Base-by-base conservation (phyloP, 192 early-diverging fungal genomes). In the Backusella tarrabulga region DNA sequence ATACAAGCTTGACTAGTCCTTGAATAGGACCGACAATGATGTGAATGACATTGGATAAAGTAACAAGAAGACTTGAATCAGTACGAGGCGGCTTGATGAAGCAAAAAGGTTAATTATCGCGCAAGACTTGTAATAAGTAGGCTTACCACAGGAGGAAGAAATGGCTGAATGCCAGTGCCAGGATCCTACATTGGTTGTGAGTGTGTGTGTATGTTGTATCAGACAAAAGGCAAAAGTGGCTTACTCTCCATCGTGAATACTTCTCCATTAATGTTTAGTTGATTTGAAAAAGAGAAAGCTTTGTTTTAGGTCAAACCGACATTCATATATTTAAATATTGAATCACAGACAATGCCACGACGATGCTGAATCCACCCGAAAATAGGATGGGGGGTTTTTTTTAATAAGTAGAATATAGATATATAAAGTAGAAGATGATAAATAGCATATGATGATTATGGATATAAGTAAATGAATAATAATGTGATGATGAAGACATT, bases 111-210 rank as follows among this genome's bases (percentile, higher is more conserved):
- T 50, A 50, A 5, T 6, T 6, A 50, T 4, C 1, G 17, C 46
- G 15, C 14, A 21, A 19, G 14, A 77, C 21, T 0, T 40, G 38
- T 11, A 11, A 38, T 7, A 40, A 15, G 41, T 3, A 6, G 4
- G 40, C 67, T 76, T 91, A 91, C 91, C 76, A 92, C 85, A 4
- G 91, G 92, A 76, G 91, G 91, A 60, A 95, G 80, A 82, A 96
- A 96, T 8, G 95, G 95, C 75, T 96, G 95, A 60, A 96, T 94
- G n/a, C 95, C 95, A 6, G 94, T 96, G 40, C 94, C 92, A 60
- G 89, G 78, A 76, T 95, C 92, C 87, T 90, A 83, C 12, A 40
- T 44, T 34, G 9, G 2, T 14, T 14, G 23, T 60, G 21, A 21
- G 19, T 6, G 4, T 38, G 38, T 15, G 6, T 4, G 38, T 15